These are phyloP conservation scores for Mentha longifolia DNA, from an alignment of 257 asterid genomes.

Conservation along the genomic window DNA sequence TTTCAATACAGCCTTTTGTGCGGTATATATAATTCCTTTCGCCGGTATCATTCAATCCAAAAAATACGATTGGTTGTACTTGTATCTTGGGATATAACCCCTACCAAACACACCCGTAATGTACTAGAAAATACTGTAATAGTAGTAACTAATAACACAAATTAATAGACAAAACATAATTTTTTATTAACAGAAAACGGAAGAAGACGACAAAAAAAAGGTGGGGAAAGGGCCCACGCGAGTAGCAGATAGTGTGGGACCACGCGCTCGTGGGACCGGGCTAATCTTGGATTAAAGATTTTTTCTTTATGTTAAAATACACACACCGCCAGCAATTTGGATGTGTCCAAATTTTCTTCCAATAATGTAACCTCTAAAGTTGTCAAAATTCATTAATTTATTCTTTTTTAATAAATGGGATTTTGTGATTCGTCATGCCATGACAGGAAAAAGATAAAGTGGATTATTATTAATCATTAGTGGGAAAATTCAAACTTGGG, in stretches of 20 bases:
- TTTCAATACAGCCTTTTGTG: too few relatives aligned
- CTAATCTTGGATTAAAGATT: slow-evolving; percentile 18
- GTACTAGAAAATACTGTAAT: slow-evolving; percentile 31
- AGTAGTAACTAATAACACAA: too few relatives aligned
- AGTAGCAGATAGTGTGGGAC: neutral
- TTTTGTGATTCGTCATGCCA: neutral
- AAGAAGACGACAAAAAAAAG: slow-evolving; percentile 32
- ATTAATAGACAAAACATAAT: neutral
- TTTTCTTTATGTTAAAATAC: too few relatives aligned
- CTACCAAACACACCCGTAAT: too few relatives aligned
- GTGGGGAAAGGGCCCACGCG: slow-evolving; percentile 12
- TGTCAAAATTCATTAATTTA: slow-evolving; percentile 3
- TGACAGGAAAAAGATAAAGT: slow-evolving; percentile 8
- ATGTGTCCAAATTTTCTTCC: slow-evolving; percentile 1
- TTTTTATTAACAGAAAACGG: neutral
- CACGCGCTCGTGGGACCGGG: slow-evolving; percentile 38
- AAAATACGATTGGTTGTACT: slow-evolving; percentile 31
- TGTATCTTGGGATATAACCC: too few relatives aligned
- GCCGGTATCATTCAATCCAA: neutral
- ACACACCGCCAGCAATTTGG: slow-evolving; percentile 27
- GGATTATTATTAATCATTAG: slow-evolving; percentile 1
- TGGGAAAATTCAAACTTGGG: neutral
- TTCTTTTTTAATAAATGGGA: neutral
- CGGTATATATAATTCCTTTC: neutral
- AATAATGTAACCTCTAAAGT: slow-evolving; percentile 25